Base-by-base conservation (phyloP, 495 filamentous ascomycete species). In the Tricharina praecox region DNA sequence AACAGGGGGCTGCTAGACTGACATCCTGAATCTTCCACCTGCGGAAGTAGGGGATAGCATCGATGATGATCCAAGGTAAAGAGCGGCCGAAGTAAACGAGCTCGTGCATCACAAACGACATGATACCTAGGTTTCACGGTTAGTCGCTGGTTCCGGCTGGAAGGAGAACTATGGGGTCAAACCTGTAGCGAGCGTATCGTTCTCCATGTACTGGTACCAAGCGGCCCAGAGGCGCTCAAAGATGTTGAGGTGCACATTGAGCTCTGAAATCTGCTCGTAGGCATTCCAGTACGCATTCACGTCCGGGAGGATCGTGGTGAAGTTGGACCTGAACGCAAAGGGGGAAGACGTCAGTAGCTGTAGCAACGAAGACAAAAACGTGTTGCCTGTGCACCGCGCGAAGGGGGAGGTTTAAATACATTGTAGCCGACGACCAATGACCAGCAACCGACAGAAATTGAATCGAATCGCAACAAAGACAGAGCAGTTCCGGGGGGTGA, bases 151-250 rank as follows among this genome's bases (percentile, higher is more conserved):
- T n/a, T n/a, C n/a, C n/a, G n/a, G n/a, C n/a, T n/a, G n/a, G n/a
- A n/a, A n/a, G n/a, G n/a, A n/a, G n/a, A n/a, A n/a, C n/a, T n/a
- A n/a, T n/a, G n/a, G n/a, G n/a, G 13, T 24, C 43, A 26, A 46
- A 47, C 56, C 88, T 11, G 88, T 96, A 41, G 88, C 88, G 28
- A 96, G 78, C 38, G 81, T 77, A 71, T 96, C 88, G 58, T 96
- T 95, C 58, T 87, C 82, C 85, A 96, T 93, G 75, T 79, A 96
- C n/a, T 86, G 76, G 63, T 96, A 96, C 88, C 88, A 83, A 61
- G 88, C 84, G 20, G 83, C 81, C 88, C 88, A 96, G 43, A 92
- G 65, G 42, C 76, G 72, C 68, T 96, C 88, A 54, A 77, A 68
- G 41, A 82, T 66, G 64, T 90, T 94, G 40, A 96, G 72, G 38